Percentiles rank a stretch among this genome's conserved stretches.
Conservation (phyloP, 2,329 filamentous ascomycete genomes). For the Fusarium setosum region DNA sequence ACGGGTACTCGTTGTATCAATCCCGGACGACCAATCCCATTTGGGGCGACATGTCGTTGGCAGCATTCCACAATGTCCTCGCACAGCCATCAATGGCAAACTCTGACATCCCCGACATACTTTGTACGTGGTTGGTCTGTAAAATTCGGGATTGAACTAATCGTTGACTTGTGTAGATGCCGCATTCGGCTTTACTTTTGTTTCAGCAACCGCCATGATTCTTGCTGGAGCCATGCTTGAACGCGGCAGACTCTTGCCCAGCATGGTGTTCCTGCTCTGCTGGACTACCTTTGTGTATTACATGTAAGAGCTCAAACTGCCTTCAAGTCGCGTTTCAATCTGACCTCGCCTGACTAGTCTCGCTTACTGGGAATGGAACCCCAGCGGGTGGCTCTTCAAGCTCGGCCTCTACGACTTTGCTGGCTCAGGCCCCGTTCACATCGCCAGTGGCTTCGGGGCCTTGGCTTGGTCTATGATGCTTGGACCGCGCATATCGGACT, state of each 20-base stretch:
- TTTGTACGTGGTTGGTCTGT: constrained; percentile 36
- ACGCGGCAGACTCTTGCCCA: constrained; percentile 52
- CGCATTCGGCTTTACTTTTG: constrained; percentile 52
- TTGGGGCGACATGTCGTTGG: constrained; percentile 50
- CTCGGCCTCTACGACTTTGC: constrained; percentile 70
- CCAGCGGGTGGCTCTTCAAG: constrained; percentile 73
- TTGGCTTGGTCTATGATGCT: constrained; percentile 73
- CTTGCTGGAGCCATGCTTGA: constrained; percentile 53
- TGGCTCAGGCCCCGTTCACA: constrained; percentile 72
- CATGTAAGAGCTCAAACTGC: constrained; percentile 23
- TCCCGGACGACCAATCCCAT: constrained; percentile 50
- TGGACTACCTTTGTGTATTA: constrained; percentile 76
- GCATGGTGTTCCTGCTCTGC: constrained; percentile 71
- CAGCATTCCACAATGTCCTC: constrained; percentile 50
- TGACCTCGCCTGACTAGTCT: constrained; percentile 51
- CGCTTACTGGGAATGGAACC: constrained; percentile 76
- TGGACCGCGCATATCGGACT: constrained; percentile 60
- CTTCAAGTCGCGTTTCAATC: fast-evolving
- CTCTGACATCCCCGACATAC: constrained; percentile 50
- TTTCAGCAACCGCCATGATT: constrained; percentile 53
- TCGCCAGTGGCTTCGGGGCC: constrained; percentile 71
- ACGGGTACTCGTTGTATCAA: constrained; percentile 57
- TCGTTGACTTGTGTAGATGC: constrained; percentile 35
- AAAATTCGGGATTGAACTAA: not conserved
- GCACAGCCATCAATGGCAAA: constrained; percentile 52